Evolutionary conservation across 768 basidiomycete genomes (phyloP).

Genomic region (Leccinum pellstonianum): DNA sequence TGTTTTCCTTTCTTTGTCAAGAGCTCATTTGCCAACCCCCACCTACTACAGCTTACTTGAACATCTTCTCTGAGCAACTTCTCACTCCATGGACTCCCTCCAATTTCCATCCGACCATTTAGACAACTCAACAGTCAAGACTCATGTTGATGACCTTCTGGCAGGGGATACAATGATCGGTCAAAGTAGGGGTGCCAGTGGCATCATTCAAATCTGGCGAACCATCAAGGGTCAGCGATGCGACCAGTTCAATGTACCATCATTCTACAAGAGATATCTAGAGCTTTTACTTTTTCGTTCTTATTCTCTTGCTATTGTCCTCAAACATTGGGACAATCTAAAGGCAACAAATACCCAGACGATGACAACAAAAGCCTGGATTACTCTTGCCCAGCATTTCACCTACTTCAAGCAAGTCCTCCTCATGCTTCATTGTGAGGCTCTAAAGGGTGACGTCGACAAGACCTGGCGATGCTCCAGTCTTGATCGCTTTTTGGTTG

Average conservation of each 20-base stretch:
- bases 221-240: too few species aligned
- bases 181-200: too few species aligned
- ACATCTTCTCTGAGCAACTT: too few species aligned
- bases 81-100: too few species aligned
- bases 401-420: neutral
- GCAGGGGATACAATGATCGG: too few species aligned
- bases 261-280: neutral
- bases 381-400: neutral
- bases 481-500: neutral
- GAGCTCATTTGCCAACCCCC: too few species aligned
- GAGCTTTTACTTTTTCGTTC: neutral
- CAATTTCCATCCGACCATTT: too few species aligned
- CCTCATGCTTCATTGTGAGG: neutral
- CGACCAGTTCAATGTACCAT: neutral
- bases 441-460: neutral
- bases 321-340: neutral
- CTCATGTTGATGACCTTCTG: too few species aligned
- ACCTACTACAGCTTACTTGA: too few species aligned
- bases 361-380: neutral
- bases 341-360: neutral
- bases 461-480: neutral
- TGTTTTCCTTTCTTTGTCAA: too few species aligned
- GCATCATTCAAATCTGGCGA: too few species aligned
- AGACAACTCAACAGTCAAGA: too few species aligned
- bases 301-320: neutral